Evolutionary conservation across 805 yeast genomes (phyloP).

Genomic region (Isabelozyma rhagii): DNA sequence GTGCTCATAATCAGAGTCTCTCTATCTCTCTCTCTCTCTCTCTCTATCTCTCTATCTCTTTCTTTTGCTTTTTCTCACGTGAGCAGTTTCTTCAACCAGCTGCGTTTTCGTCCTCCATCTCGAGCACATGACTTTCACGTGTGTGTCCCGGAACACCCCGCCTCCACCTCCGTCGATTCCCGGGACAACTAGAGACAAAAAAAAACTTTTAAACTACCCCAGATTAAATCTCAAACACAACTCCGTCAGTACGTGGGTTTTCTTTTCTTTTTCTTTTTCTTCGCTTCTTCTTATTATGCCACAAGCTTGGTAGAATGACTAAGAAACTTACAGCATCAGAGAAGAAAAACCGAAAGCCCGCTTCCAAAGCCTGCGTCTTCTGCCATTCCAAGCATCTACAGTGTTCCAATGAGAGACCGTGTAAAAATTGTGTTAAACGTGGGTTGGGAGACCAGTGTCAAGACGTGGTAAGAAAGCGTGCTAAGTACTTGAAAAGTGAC

Average conservation of each 20-base stretch:
- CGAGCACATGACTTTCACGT: no score
- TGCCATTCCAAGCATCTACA: constrained; percentile 74
- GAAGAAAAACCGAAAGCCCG: constrained; percentile 56
- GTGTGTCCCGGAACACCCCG: no score
- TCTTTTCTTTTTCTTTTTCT: no score
- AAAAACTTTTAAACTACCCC: neutral
- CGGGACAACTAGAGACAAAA: neutral
- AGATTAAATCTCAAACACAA: neutral
- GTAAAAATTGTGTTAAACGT: constrained; percentile 66
- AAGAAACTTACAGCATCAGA: constrained; percentile 53
- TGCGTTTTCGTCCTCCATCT: no score
- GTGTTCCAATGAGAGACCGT: constrained; percentile 68
- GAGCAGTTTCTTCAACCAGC: no score
- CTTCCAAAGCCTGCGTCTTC: constrained; percentile 66
- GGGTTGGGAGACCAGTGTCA: constrained; percentile 53
- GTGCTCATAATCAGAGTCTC: no score
- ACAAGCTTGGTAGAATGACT: constrained; percentile 44
- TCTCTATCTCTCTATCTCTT: no score
- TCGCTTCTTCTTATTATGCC: neutral
- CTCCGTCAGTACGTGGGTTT: neutral
- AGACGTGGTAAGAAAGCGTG: constrained; percentile 56
- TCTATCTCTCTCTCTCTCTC: no score
- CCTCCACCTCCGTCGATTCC: neutral
- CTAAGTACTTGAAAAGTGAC: constrained; percentile 28
- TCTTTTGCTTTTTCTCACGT: no score